phyloP scores from a whole-genome alignment of 2,329 filamentous ascomycete species.

The Anthostomella pinea region DNA sequence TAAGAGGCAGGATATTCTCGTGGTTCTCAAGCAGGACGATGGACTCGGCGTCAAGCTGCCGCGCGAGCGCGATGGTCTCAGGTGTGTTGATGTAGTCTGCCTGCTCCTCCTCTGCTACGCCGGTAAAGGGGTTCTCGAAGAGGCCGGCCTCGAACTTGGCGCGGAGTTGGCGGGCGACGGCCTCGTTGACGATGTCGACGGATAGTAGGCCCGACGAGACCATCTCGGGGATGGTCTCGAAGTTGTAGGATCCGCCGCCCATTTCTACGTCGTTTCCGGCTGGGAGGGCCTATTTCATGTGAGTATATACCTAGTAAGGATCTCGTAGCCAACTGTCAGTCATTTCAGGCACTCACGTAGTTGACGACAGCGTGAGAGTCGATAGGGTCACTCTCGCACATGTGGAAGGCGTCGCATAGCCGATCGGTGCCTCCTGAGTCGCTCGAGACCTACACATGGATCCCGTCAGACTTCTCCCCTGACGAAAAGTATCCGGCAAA shows the following conservation, averaged over 20 bases:
- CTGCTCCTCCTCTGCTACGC: constrained; percentile 53
- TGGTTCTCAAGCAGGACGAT: constrained; percentile 61
- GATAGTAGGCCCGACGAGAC: constrained; percentile 60
- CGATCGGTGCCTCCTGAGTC: constrained; percentile 72
- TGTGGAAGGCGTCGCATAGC: constrained; percentile 60
- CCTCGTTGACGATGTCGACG: constrained; percentile 58
- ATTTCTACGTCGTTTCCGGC: constrained; percentile 74
- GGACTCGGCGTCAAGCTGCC: constrained; percentile 62
- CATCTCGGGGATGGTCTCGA: constrained; percentile 62
- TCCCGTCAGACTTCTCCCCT: constrained; percentile 15
- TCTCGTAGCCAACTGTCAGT: too few species aligned
- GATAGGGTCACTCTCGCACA: constrained; percentile 58
- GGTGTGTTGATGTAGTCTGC: constrained; percentile 60
- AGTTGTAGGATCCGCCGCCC: constrained; percentile 73
- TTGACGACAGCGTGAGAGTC: constrained; percentile 65
- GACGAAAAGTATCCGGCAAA: background rate
- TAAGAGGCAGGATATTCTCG: constrained; percentile 49
- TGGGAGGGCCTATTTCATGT: constrained; percentile 48
- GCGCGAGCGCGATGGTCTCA: constrained; percentile 55
- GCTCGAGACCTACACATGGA: constrained; percentile 42
- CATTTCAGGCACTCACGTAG: constrained; percentile 38
- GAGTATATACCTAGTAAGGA: background rate
- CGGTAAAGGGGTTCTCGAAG: constrained; percentile 67
- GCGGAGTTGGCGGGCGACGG: constrained; percentile 62
- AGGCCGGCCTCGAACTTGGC: constrained; percentile 69